Percentiles rank a stretch among this genome's conserved stretches.
These are phyloP conservation scores for Chenopodium berlandieri DNA, from an alignment of 148 eudicot genomes.

Conservation along the genomic window DNA sequence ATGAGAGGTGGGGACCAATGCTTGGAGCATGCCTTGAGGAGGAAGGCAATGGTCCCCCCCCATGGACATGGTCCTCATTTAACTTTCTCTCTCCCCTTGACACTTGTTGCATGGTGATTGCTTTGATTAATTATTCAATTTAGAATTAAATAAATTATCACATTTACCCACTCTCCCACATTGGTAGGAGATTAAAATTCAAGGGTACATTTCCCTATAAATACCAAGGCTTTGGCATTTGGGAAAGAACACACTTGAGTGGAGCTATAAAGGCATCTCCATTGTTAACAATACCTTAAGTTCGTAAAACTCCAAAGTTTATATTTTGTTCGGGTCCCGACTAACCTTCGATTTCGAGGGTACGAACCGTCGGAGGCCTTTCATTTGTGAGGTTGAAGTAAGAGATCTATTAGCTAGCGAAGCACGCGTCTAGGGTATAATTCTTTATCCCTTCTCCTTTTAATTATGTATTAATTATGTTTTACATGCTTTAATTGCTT, in stretches of 20 bases:
- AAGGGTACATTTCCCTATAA: neutral
- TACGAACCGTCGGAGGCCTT: neutral
- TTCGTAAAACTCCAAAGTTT: neutral
- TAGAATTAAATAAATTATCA: too few relatives aligned
- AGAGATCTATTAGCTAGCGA: neutral
- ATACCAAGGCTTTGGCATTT: neutral
- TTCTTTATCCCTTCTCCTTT: neutral
- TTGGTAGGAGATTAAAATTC: too few relatives aligned
- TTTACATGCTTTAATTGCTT: too few relatives aligned
- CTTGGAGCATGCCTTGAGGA: too few relatives aligned
- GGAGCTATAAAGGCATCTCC: neutral
- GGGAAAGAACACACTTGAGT: neutral
- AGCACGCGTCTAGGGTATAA: neutral
- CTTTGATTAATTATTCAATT: too few relatives aligned
- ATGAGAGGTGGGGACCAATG: too few relatives aligned
- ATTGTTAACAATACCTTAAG: neutral
- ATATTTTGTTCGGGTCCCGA: neutral
- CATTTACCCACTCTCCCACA: too few relatives aligned
- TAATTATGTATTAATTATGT: too few relatives aligned
- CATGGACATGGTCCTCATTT: too few relatives aligned
- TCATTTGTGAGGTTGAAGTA: neutral
- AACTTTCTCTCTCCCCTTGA: too few relatives aligned
- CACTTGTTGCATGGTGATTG: too few relatives aligned
- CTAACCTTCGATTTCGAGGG: neutral
- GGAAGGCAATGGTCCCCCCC: too few relatives aligned